Evolutionary conservation across 2,329 filamentous ascomycete genomes (phyloP).

Genomic region (Dactylellina cionopaga): DNA sequence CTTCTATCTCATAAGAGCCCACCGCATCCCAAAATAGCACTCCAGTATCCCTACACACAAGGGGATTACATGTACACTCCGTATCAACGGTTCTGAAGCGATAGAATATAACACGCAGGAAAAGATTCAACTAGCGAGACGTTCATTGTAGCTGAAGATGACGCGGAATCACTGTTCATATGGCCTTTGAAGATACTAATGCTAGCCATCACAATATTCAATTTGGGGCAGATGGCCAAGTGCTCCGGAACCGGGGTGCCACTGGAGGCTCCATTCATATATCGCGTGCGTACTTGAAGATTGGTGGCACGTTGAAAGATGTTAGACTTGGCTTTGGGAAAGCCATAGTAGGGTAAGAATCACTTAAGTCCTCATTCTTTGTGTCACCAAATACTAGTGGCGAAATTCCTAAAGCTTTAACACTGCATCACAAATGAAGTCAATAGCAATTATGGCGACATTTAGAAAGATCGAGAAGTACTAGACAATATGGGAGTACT

Average conservation of each 20-base stretch:
- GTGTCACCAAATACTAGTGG: no score
- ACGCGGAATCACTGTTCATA: background rate
- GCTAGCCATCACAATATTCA: no score
- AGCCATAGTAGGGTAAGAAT: background rate
- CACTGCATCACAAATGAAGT: no score
- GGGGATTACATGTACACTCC: slow-evolving; percentile 8
- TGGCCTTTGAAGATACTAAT: no score
- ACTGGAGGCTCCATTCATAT: background rate
- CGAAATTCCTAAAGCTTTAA: background rate
- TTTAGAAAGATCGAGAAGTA: no score
- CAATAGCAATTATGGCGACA: no score
- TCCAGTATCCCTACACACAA: slow-evolving; percentile 13
- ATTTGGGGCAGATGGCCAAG: slow-evolving; percentile 26
- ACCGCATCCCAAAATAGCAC: no score
- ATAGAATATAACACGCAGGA: background rate
- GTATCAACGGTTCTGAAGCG: slow-evolving; percentile 2
- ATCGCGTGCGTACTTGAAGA: background rate
- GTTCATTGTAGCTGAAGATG: slow-evolving; percentile 10
- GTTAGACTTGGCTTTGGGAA: slow-evolving; percentile 16
- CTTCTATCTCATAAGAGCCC: no score
- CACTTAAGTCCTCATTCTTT: no score
- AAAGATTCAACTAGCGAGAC: background rate
- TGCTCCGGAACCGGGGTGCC: no score
- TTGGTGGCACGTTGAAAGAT: background rate
- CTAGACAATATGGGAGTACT: no score